phyloP scores from a whole-genome alignment of 768 basidiomycete species.

The Xerocomus brunneocitrinus region DNA sequence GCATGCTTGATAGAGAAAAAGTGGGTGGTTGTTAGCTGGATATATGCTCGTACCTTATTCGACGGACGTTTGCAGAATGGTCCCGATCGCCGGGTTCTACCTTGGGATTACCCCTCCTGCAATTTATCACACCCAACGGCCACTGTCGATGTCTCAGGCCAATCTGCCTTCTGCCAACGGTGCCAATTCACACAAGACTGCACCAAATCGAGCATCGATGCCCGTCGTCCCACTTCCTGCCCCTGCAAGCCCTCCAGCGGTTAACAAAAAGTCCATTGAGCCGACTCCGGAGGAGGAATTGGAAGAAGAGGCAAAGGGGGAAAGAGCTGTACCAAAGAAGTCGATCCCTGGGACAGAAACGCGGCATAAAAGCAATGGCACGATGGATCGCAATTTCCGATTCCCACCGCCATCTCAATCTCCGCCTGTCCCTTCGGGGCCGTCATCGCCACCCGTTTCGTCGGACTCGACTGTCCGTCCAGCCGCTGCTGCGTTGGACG shows the following conservation, averaged over 20 bases:
- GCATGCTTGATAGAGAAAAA: constrained; percentile 84
- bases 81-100: constrained; percentile 79
- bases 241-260: constrained; percentile 39
- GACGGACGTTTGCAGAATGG: constrained; percentile 54
- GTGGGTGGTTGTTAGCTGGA: constrained; percentile 39
- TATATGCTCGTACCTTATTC: background rate
- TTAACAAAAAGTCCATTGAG: constrained; percentile 38
- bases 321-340: constrained; percentile 23
- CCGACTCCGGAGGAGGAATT: constrained; percentile 49
- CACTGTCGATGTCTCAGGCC: constrained; percentile 76
- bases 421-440: constrained; percentile 1
- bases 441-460: constrained; percentile 2
- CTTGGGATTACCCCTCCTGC: constrained; percentile 63
- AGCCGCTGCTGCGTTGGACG: background rate
- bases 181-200: constrained; percentile 29
- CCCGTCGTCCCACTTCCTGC: constrained; percentile 49
- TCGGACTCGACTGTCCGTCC: constrained; percentile 18
- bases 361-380: constrained; percentile 53
- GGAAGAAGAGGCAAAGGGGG: constrained; percentile 32
- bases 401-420: constrained; percentile 46
- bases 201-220: constrained; percentile 62
- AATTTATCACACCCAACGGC: constrained; percentile 39
- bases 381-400: constrained; percentile 74
- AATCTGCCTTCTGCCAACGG: constrained; percentile 39
- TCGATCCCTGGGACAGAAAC: constrained; percentile 10